Percentiles rank a stretch among this genome's conserved stretches.
Evolutionary conservation across 768 basidiomycete genomes (phyloP).

Genomic region (Russula sp.): DNA sequence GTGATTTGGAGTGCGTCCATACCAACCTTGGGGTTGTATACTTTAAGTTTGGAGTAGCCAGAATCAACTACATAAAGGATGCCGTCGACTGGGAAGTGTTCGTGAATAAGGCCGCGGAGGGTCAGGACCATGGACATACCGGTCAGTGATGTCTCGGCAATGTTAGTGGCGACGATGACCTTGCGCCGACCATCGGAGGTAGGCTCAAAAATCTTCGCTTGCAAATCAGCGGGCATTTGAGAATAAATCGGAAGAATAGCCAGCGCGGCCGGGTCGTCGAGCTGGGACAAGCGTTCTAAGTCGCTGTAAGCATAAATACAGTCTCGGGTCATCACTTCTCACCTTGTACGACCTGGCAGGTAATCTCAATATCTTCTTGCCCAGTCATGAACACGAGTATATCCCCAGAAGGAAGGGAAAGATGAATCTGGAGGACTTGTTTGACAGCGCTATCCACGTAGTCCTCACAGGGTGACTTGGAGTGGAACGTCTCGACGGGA

Average conservation of each 20-base stretch:
- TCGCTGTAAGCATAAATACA: constrained; percentile 1
- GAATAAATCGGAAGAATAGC: constrained; percentile 98
- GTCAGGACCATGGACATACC: constrained; percentile 36
- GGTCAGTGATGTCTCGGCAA: constrained; percentile 96
- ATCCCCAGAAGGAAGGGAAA: constrained; percentile 88
- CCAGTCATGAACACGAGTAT: constrained; percentile 99
- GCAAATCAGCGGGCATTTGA: constrained; percentile 98
- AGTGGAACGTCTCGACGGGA: constrained; percentile 93
- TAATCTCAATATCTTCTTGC: constrained; percentile 97
- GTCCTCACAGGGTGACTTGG: constrained; percentile 97
- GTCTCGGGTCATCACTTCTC: constrained; percentile 20
- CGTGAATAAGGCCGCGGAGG: constrained; percentile 11
- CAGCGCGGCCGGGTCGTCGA: constrained; percentile 84
- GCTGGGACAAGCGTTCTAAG: constrained; percentile 80
- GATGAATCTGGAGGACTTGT: constrained; percentile 93
- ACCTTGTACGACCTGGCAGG: constrained; percentile 92
- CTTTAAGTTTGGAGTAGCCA: constrained; percentile 95
- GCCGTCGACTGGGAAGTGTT: constrained; percentile 67
- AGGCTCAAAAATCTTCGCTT: constrained; percentile 95
- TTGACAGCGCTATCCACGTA: constrained; percentile 98
- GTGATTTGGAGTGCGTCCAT: constrained; percentile 99
- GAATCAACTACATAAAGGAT: constrained; percentile 96
- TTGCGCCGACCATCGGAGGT: constrained; percentile 92
- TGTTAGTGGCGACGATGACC: constrained; percentile 97
- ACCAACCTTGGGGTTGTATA: constrained; percentile 98